These are phyloP conservation scores for Crithidia sp. DNA, from an alignment of 208 protist species.

Conservation along the genomic window DNA sequence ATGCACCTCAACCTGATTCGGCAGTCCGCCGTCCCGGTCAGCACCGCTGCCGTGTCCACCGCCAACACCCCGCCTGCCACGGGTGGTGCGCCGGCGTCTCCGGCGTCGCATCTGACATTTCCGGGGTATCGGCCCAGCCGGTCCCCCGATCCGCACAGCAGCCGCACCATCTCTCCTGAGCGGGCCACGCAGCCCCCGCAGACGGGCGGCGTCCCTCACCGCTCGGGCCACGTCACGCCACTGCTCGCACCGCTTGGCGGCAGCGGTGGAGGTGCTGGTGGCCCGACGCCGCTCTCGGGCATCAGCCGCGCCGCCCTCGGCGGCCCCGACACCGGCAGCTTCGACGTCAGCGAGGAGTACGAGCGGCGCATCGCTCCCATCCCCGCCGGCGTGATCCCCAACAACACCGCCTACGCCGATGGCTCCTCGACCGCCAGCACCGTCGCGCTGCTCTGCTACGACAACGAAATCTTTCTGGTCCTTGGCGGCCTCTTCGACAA, in stretches of 20 bases:
- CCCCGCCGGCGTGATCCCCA: conserved; percentile 64
- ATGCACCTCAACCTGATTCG: conserved; percentile 36
- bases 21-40: background rate
- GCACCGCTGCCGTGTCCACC: background rate
- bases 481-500: conserved; percentile 88
- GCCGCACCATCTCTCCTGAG: background rate
- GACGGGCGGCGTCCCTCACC: too few relatives aligned
- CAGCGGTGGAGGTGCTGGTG: too few relatives aligned
- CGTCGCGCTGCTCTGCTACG: conserved; percentile 68
- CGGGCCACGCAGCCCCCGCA: background rate
- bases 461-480: conserved; percentile 70
- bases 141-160: conserved; percentile 3
- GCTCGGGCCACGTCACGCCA: too few relatives aligned
- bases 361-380: conserved; percentile 62
- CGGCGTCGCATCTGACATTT: too few relatives aligned
- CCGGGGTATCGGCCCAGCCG: background rate
- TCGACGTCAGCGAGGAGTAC: conserved; percentile 69
- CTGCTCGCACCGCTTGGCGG: too few relatives aligned
- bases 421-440: conserved; percentile 64
- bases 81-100: too few relatives aligned
- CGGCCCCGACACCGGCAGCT: conserved; percentile 42
- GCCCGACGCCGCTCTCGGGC: background rate
- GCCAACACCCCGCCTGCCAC: background rate
- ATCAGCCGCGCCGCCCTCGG: background rate
- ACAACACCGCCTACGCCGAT: conserved; percentile 38